Base-by-base conservation (phyloP, 2,329 filamentous ascomycete species). In the Basipetospora chlamydospora region DNA sequence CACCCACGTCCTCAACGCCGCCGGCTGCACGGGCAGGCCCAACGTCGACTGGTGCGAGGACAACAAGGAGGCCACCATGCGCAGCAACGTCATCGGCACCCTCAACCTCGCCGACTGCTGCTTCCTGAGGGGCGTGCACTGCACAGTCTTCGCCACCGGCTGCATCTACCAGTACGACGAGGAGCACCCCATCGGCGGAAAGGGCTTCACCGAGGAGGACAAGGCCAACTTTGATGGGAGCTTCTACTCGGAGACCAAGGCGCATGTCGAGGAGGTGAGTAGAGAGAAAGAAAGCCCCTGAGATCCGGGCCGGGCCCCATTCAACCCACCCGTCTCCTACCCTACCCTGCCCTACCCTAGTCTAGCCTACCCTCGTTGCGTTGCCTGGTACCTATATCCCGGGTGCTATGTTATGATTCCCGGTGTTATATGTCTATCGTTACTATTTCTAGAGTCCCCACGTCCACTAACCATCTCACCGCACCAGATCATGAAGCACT, bases 41-140 rank as follows among this genome's bases (percentile, higher is more conserved):
- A 80, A 80, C 44, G 73, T 79, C 51, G 76, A 80, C 56, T 79
- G 74, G 74, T 80, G 76, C 47, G 77, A 81, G 57, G 71, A 77
- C 49, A 68, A 80, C 60, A 77, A 71, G 56, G 68, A 76, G 53
- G 68, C 70, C 38, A 80, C 76, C 6, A 68, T 80, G 49, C 66
- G 74, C 41, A 77, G 70, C 51, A 81, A 81, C 48, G 74, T 74
- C 38, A 67, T 79, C 32, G 76, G 76, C 37, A 71, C 73, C 25
- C 49, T 78, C 44, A 78, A 75, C 50, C 54, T 80, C 47, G 62
- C 73, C 23, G 73, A 80, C 49, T 63, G 60, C 52, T 80, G 75
- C 55, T 70, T 59, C 46, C 56, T 67, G 43, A 62, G 61, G 39
- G 64, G 63, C 44, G 64, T 80, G 37, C 76, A 80, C 52, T 63